Percentiles rank a stretch among this genome's conserved stretches.
phyloP scores from a whole-genome alignment of 768 basidiomycete species.

The Ramaria rubella region DNA sequence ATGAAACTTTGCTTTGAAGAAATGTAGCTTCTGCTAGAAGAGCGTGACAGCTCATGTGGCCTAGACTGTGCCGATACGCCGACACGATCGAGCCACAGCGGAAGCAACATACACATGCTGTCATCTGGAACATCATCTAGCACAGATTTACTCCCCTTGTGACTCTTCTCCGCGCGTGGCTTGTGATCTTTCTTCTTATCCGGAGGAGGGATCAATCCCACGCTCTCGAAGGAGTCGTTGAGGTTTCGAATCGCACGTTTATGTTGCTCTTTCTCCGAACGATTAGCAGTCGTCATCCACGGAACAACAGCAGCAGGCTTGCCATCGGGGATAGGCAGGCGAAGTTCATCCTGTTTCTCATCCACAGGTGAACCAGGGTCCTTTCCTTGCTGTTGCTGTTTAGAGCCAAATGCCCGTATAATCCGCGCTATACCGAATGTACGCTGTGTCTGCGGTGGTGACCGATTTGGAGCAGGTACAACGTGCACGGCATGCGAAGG shows the following conservation, averaged over 20 bases:
- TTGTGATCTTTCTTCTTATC: slow-evolving; percentile 5
- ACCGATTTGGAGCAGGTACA: not conserved
- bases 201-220: slow-evolving; percentile 8
- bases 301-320: not conserved
- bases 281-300: slow-evolving; percentile 1
- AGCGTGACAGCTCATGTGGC: not conserved
- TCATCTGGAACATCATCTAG: slow-evolving; percentile 2
- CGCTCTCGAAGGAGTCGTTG: slow-evolving; percentile 8
- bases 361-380: slow-evolving; percentile 5
- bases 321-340: not conserved
- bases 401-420: slow-evolving; percentile 3
- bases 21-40: not conserved
- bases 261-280: slow-evolving; percentile 5
- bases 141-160: not conserved
- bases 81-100: not conserved
- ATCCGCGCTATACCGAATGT: not conserved
- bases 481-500: not conserved
- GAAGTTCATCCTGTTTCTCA: slow-evolving; percentile 2
- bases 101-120: slow-evolving; percentile 10
- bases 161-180: not conserved
- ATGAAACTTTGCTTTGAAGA: not conserved
- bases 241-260: slow-evolving; percentile 2
- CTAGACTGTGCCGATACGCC: not conserved
- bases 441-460: slow-evolving; percentile 1
- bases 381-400: not conserved